Conservation (phyloP, 108 stramenopile species). For the Thalassiosira profunda region DNA sequence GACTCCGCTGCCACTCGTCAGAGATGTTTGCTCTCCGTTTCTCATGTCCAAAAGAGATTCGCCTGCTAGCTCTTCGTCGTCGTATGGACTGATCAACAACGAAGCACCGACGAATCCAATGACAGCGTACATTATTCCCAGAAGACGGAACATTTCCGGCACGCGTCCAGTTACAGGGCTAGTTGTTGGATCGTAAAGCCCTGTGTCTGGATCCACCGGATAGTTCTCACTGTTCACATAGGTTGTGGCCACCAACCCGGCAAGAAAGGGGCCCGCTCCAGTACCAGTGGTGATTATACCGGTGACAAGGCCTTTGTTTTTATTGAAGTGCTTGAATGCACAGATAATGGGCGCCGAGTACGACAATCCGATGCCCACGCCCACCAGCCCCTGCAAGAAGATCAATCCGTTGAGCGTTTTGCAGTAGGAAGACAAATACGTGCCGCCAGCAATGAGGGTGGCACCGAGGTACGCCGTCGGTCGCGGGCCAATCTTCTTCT, state of each 20-base stretch:
- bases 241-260: conserved; percentile 42
- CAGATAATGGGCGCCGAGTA: conserved; percentile 46
- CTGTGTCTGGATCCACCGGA: conserved; percentile 35
- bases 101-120: conserved; percentile 42
- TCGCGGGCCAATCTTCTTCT: conserved; percentile 41
- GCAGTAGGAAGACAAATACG: conserved; percentile 37
- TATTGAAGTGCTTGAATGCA: conserved; percentile 43
- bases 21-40: conserved; percentile 16
- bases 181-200: conserved; percentile 39
- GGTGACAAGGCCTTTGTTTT: conserved; percentile 49
- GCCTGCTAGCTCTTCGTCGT: conserved; percentile 15
- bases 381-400: conserved; percentile 36
- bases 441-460: conserved; percentile 32
- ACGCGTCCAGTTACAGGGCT: conserved; percentile 42
- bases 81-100: conserved; percentile 38
- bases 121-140: conserved; percentile 37
- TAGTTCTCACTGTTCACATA: conserved; percentile 48
- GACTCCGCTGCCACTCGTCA: conserved; percentile 10
- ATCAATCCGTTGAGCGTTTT: conserved; percentile 22
- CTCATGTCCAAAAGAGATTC: neutral
- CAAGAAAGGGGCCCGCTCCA: conserved; percentile 43
- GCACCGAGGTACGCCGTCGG: conserved; percentile 31
- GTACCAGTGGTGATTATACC: conserved; percentile 51
- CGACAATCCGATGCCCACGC: conserved; percentile 45
- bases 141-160: conserved; percentile 42